Evolutionary conservation across 306 rosid species (phyloP), one percentile per base, ranked within the genome.

Genomic region (Vicia faba): DNA sequence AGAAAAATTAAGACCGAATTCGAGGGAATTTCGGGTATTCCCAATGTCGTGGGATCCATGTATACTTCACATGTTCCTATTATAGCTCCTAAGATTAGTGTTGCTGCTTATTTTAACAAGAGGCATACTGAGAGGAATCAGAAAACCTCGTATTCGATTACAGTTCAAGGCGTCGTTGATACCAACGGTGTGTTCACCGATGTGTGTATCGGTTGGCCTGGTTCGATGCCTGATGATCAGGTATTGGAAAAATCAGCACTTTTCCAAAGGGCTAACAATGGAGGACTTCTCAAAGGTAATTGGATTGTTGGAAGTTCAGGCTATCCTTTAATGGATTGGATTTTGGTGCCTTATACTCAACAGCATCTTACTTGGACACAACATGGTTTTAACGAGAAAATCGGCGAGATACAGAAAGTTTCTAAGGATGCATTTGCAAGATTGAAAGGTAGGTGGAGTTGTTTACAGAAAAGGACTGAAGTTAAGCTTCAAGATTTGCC

Each of bases 171-270:
- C 8, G 97, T 88, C 2, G 96, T 85, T 3, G 95, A 95, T 20
- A 85, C 91, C 0, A 85, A 72, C 41, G 99, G 99, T 5, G 83
- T 85, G 0, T 95, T 90, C 11, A 82, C 91, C 0, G 99, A 95
- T 49, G 92, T 90, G 2, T 95, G 97, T 20, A 88, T 90, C 15
- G 99, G 99, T 0, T 95, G 99, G 99, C 97, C 97, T 2, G 99
- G 99, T 2, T 95, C 97, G 4, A 85, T 95, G 96, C 84, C 95
- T 9, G 97, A 95, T 74, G 97, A 88, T 41, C 92, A 91, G 45
- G 99, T 95, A 8, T 64, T 95, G 12, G 95, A 90, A 64, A 86
- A 84, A 25, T 83, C 91, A 0, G 95, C 96, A 3, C 80, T 95
- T 66, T 66, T 31, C 63, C 96, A 95, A 29, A 77, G 95, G 61